Evolutionary conservation across 2,329 filamentous ascomycete species (phyloP).

Genomic region (Diaporthe amygdali): DNA sequence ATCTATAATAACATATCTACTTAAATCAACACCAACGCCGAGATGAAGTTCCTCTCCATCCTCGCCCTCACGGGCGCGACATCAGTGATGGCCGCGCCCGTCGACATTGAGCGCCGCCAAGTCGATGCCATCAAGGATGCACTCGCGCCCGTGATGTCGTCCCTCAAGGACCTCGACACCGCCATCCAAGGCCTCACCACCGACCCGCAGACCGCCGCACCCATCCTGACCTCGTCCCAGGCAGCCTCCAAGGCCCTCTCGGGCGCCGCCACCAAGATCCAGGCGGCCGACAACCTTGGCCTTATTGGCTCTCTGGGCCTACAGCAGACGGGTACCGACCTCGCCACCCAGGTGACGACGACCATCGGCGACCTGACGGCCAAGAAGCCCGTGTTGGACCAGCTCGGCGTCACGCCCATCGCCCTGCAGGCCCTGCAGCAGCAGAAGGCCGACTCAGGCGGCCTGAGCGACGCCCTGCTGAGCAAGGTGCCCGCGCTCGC

Average conservation of each 20-base stretch:
- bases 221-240: constrained; percentile 13
- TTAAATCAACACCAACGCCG: background rate
- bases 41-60: constrained; percentile 7
- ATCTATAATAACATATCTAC: background rate
- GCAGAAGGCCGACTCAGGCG: constrained; percentile 1
- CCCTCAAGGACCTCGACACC: constrained; percentile 18
- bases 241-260: constrained; percentile 10
- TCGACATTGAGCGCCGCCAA: constrained; percentile 1
- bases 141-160: constrained; percentile 15
- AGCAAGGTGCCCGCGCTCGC: constrained; percentile 21
- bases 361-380: constrained; percentile 17
- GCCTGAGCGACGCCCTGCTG: constrained; percentile 9
- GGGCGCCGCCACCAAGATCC: constrained; percentile 13
- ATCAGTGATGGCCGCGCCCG: background rate
- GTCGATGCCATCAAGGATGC: constrained; percentile 12
- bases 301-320: constrained; percentile 33
- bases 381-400: constrained; percentile 18
- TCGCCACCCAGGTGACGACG: constrained; percentile 18
- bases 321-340: constrained; percentile 18
- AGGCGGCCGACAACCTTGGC: constrained; percentile 3
- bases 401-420: constrained; percentile 14
- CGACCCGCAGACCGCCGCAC: constrained; percentile 10
- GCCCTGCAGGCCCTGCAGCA: constrained; percentile 7
- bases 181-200: constrained; percentile 17
- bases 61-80: background rate